Base-by-base conservation (phyloP, 805 yeast species). In the Nakazawaea ishiwadae region DNA sequence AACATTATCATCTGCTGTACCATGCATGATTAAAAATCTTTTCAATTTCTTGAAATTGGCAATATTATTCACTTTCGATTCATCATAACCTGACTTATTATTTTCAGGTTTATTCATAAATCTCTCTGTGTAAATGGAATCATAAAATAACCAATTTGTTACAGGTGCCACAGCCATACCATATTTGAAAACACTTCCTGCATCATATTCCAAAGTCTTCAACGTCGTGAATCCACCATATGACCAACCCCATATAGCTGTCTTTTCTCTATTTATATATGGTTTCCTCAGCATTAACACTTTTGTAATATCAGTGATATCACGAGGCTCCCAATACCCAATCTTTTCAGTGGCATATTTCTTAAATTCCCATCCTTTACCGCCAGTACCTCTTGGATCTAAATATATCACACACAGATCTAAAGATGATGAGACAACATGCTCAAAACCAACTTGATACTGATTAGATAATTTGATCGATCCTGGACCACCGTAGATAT, bases 91-190 rank as follows among this genome's bases (percentile, higher is more conserved):
- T 1, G 62, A 60, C 0, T 55, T 58, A 52, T 81, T 79, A 9
- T 66, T 65, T 10, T 53, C 44, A 1, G 86, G 86, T 8, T 55
- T 47, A 20, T 73, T 73, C 86, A 85, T 76, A 54, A 81, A 84
- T 46, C 95, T 68, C 59, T 85, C 95, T 0, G 95, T 83, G 57
- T 84, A 85, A 20, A 85, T 75, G 0, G 91, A 80, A 59, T 85
- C 89, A 52, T 85, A 85, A 26, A 78, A 68, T 42, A 62, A 58
- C 91, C 91, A 85, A 51, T 83, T 71, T 5, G 95, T 85, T 3
- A 85, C 95, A 0, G 95, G 95, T 0, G 95, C 95, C 31, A 85
- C 89, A 0, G 90, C 79, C 69, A 83, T 77, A 7, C 91, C 93
- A 53, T 73, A 85, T 46, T 79, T 79, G 65, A 85, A 84, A 0